Evolutionary conservation across 2,329 filamentous ascomycete genomes (phyloP).

Genomic region (Gnomoniopsis sp.): DNA sequence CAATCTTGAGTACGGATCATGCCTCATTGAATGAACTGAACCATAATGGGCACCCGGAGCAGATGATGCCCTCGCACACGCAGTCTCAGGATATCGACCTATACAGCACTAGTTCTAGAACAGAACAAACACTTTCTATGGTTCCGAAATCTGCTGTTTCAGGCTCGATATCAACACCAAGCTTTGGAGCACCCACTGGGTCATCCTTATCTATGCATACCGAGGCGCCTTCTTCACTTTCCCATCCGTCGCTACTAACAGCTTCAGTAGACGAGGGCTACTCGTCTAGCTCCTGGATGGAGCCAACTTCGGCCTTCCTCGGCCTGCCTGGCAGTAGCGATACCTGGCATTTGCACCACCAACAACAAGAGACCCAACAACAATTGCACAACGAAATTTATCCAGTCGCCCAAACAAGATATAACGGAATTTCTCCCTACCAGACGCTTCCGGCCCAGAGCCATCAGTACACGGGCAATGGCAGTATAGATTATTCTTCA

Average conservation of each 20-base stretch:
- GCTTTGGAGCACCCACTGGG: conserved; percentile 2
- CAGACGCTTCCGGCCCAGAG: background rate
- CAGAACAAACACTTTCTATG: background rate
- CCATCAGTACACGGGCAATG: background rate
- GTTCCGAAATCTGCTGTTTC: background rate
- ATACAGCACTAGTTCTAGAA: background rate
- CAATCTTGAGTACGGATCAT: background rate
- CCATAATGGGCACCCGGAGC: background rate
- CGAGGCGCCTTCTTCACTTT: background rate
- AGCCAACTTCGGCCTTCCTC: conserved; percentile 4
- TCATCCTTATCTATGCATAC: conserved; percentile 4
- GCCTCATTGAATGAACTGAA: background rate
- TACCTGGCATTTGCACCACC: conserved; percentile 6
- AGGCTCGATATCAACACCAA: background rate
- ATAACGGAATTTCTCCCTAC: background rate
- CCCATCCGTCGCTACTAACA: conserved; percentile 3
- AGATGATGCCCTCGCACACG: background rate
- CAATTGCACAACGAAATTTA: background rate
- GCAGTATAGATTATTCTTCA: background rate
- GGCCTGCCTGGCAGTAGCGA: background rate
- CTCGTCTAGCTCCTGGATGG: conserved; percentile 11
- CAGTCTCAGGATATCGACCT: background rate
- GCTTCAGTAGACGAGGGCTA: conserved; percentile 4
- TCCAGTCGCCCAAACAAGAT: background rate
- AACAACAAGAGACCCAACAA: background rate